A percentile compares a stretch with the other conserved stretches of the same genome.
Conservation (phyloP, 352 stramenopile genomes). For the Phytophthora sp. region DNA sequence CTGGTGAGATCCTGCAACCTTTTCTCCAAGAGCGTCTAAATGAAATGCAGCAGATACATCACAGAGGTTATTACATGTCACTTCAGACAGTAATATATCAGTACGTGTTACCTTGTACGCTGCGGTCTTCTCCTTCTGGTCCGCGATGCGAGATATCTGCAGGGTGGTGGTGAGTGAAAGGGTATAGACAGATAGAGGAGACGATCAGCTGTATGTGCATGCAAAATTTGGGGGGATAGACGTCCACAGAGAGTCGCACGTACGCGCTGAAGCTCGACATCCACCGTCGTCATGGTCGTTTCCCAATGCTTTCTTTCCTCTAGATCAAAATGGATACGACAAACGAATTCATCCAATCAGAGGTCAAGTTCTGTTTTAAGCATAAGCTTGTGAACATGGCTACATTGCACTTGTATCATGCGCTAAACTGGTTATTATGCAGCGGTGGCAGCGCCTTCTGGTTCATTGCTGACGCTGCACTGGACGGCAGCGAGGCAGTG, state of each 20-base stretch:
- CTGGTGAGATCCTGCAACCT: conserved; percentile 46
- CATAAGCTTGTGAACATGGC: too few relatives aligned
- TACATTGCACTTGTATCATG: conserved; percentile 18
- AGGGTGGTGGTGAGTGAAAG: background rate
- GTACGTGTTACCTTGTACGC: conserved; percentile 67
- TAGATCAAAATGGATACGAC: conserved; percentile 1
- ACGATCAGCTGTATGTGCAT: background rate
- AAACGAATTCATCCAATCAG: background rate
- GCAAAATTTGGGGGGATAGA: background rate
- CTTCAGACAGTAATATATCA: background rate
- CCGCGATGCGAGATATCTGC: conserved; percentile 68
- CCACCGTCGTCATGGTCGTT: conserved; percentile 30
- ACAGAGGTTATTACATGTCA: background rate
- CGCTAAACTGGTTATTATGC: conserved; percentile 56
- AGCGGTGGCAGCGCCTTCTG: conserved; percentile 61
- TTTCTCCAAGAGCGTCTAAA: conserved; percentile 48
- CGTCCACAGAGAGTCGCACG: conserved; percentile 20
- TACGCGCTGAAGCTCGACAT: conserved; percentile 57
- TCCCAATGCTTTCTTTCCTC: conserved; percentile 2
- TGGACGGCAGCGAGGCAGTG: conserved; percentile 5
- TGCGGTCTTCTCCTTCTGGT: conserved; percentile 81
- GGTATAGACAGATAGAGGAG: background rate
- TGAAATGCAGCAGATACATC: background rate
- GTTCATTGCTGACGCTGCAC: conserved; percentile 13
- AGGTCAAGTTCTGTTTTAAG: background rate